Evolutionary conservation across 1,284 basidiomycete genomes (phyloP).

Genomic region (Melampsora larici-populina): DNA sequence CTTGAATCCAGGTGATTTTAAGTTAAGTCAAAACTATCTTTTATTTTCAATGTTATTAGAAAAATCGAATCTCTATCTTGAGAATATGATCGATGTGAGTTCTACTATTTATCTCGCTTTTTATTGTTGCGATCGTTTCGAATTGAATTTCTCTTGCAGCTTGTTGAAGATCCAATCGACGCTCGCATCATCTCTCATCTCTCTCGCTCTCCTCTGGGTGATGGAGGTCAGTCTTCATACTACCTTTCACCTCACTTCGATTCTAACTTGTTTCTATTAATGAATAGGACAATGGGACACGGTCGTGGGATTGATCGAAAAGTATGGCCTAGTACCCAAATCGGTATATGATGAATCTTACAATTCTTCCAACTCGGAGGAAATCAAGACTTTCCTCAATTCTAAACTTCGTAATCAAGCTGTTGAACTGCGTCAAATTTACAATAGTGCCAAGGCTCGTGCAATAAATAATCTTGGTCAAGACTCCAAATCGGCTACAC

Average conservation of each 20-base stretch:
- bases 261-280: too few species aligned
- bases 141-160: conserved; percentile 47
- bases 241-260: not conserved
- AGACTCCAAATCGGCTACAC: not conserved
- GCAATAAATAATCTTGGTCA: conserved; percentile 40
- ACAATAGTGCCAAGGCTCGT: conserved; percentile 58
- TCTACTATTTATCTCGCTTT: not conserved
- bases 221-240: conserved; percentile 69
- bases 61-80: conserved; percentile 91
- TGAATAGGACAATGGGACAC: conserved; percentile 63
- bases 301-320: conserved; percentile 79
- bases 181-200: conserved; percentile 76
- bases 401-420: conserved; percentile 86
- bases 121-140: not conserved
- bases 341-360: conserved; percentile 79
- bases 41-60: conserved; percentile 95
- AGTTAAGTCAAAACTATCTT: conserved; percentile 65
- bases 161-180: conserved; percentile 74
- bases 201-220: conserved; percentile 72
- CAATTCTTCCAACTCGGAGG: conserved; percentile 70
- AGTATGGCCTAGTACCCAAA: conserved; percentile 74
- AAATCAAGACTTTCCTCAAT: conserved; percentile 75
- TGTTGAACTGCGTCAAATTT: conserved; percentile 67
- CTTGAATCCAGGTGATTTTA: conserved; percentile 12
- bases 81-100: conserved; percentile 68